Evolutionary conservation across 305 asterid species (phyloP), one percentile per base, ranked within the genome.

Genomic region (Plantago lanceolata): DNA sequence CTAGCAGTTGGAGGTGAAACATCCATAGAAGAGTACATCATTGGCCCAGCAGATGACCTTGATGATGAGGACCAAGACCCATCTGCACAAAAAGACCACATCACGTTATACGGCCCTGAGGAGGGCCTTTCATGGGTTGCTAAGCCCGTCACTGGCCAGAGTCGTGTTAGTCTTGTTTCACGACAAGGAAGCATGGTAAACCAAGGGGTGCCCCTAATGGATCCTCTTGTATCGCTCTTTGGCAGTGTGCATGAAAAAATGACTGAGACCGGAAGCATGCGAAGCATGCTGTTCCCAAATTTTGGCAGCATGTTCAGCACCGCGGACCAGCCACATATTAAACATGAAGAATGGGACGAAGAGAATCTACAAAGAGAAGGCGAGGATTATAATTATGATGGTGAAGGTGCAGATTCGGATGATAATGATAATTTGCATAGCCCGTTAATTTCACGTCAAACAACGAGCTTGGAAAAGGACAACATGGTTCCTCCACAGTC

Each of bases 101-200:
- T 90, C 68, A 90, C 84, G 71, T 73, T 90, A 61, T 90, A 90
- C 6, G 97, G 97, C 13, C 91, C 96, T 1, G 89, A 84, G 75
- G 93, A 77, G 61, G 97, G 97, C 40, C 87, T 90, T 71, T 90
- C 97, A 0, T 90, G 97, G 97, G 64, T 90, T 13, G 97, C 95
- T 6, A 83, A 61, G 77, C 97, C 97, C 4, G 86, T 84, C 48
- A 49, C 81, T 0, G 90, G 88, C 26, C 94, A 84, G 74, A 86
- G 96, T 58, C 84, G 84, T 64, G 68, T 85, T 6, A 87, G 90
- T 69, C 75, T 82, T 4, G 84, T 83, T 50, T 88, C 96, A 37
- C 86, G 89, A 14, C 89, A 82, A 49, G 96, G 91, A 68, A 90
- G 86, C 86, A 53, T 84, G 74, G 86, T 71, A 60, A 83, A 75